Base-by-base conservation (phyloP, 2,329 filamentous ascomycete genomes). In the Nigrograna mackinnonii region DNA sequence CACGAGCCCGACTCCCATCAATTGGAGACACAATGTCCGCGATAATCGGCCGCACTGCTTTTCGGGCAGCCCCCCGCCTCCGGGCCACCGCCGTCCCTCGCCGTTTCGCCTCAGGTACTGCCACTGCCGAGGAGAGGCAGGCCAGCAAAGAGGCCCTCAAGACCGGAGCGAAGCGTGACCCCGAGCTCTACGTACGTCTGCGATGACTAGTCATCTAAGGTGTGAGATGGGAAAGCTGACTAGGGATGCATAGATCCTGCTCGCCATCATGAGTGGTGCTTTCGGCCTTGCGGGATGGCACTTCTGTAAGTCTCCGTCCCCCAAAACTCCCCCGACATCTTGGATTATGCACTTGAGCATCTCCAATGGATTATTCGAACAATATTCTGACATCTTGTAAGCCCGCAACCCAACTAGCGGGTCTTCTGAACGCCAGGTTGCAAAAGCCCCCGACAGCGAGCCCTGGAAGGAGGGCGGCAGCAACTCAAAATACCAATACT, bases 201-300 rank as follows among this genome's bases (percentile, higher is more conserved):
- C n/a, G n/a, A n/a, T n/a, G n/a, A n/a, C n/a, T n/a, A n/a, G n/a
- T n/a, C n/a, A n/a, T 38, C 32, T 34, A 18, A 16, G 14, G 14
- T 14, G 6, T 16, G 14, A 19, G 16, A 12, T 14, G 13, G 41
- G 16, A 30, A 40, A 38, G 59, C 61, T 66, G 54, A 66, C 55
- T 44, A 34, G 3, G 41, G 34, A 22, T 33, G 14, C 24, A 44
- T 63, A 97, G 94, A 84, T 97, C 66, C 87, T 99, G 55, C 82
- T 91, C 53, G 89, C 84, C 66, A 85, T 97, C 70, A 96, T 97
- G 90, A 85, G 87, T 62, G 85, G 86, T 69, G 87, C 89, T 62
- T 87, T 96, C 66, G 85, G 85, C 65, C 84, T 94, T 61, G 92
- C 89, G 57, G 92, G 92, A 69, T 95, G 85, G 84, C 90, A 91